These are phyloP conservation scores for Stephanodiscus triporus DNA, from an alignment of 108 stramenopile species.

Conservation along the genomic window DNA sequence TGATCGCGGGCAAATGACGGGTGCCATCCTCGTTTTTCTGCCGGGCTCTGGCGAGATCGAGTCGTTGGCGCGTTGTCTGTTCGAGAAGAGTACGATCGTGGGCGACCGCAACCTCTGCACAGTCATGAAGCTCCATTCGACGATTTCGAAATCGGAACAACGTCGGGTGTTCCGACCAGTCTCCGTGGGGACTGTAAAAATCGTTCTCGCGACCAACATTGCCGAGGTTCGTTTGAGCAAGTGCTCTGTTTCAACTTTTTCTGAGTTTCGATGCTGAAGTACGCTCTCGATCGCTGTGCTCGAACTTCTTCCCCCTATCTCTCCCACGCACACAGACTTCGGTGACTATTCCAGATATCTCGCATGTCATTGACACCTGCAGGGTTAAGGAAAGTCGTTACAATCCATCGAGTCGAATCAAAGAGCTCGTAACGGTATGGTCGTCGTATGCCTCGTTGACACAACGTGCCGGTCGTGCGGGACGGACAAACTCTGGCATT, in stretches of 20 bases:
- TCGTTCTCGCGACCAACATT: slow-evolving; percentile 89
- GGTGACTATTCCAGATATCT: slow-evolving; percentile 64
- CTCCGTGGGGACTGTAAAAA: slow-evolving; percentile 63
- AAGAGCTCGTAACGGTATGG: slow-evolving; percentile 50
- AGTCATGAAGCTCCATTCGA: slow-evolving; percentile 76
- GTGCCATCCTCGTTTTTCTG: slow-evolving; percentile 87
- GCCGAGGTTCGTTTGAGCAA: slow-evolving; percentile 64
- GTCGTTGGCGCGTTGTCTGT: slow-evolving; percentile 39
- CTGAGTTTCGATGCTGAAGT: no score
- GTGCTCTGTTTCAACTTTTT: neutral
- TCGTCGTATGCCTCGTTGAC: slow-evolving; percentile 47
- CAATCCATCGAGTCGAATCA: slow-evolving; percentile 56
- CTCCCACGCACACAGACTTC: slow-evolving; percentile 38
- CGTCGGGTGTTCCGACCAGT: slow-evolving; percentile 66
- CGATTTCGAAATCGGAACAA: slow-evolving; percentile 69
- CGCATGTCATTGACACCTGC: slow-evolving; percentile 61
- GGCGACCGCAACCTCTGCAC: slow-evolving; percentile 35
- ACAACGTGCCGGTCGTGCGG: slow-evolving; percentile 79
- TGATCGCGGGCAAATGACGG: neutral
- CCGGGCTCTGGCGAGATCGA: slow-evolving; percentile 87
- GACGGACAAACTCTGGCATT: slow-evolving; percentile 72
- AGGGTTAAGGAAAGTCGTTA: slow-evolving; percentile 60
- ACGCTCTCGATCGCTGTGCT: no score
- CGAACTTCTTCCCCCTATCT: no score
- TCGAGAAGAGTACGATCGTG: slow-evolving; percentile 18